A percentile compares a stretch with the other conserved stretches of the same genome.
Evolutionary conservation across 2,329 filamentous ascomycete species (phyloP).

Genomic region (Verticillium klebahnii): DNA sequence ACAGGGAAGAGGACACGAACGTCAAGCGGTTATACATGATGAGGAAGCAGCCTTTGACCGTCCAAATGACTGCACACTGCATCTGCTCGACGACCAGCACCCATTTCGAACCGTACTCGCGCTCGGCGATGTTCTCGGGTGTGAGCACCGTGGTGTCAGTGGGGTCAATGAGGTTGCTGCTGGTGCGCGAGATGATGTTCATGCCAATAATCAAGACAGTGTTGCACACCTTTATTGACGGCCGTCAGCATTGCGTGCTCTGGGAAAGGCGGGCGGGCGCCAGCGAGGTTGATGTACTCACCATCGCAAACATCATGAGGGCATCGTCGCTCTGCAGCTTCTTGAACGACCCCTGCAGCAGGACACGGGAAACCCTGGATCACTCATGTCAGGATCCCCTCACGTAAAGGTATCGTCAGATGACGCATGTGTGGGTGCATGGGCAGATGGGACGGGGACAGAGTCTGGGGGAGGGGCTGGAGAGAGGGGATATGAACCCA

Average conservation of each 20-base stretch:
- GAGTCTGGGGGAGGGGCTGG: neutral
- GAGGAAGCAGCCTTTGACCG: constrained; percentile 51
- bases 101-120: constrained; percentile 54
- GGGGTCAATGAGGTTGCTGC: constrained; percentile 54
- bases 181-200: constrained; percentile 50
- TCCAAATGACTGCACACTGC: constrained; percentile 56
- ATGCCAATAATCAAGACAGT: constrained; percentile 50
- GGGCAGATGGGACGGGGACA: neutral
- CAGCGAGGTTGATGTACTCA: constrained; percentile 23
- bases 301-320: constrained; percentile 48
- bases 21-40: constrained; percentile 54
- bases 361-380: constrained; percentile 30
- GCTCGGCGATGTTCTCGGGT: constrained; percentile 31
- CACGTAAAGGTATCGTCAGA: constrained; percentile 1
- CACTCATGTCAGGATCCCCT: neutral
- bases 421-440: neutral
- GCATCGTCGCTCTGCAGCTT: constrained; percentile 51
- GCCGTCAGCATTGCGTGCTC: neutral
- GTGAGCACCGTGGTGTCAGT: constrained; percentile 40
- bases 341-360: constrained; percentile 37
- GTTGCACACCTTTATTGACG: constrained; percentile 33
- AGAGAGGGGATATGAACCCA: constrained; percentile 18
- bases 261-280: neutral
- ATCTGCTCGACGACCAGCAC: constrained; percentile 58
- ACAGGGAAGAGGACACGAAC: constrained; percentile 14